These are phyloP conservation scores for Agaricus subrufescens DNA, from an alignment of 768 basidiomycete genomes.

Conservation along the genomic window DNA sequence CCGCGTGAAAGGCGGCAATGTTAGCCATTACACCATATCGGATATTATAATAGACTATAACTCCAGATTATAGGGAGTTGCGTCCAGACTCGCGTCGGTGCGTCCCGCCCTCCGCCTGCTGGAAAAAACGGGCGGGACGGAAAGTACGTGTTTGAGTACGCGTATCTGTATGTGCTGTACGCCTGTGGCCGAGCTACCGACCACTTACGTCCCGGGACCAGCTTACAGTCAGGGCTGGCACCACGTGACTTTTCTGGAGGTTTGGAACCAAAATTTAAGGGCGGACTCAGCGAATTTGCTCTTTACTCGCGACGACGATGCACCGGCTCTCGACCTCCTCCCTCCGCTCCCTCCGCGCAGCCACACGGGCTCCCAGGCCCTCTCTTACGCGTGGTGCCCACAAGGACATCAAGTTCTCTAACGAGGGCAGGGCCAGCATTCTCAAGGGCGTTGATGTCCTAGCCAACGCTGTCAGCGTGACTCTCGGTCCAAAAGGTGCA, in stretches of 20 bases:
- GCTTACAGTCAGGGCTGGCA: conserved; percentile 10
- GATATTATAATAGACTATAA: conserved; percentile 3
- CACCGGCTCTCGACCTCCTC: conserved; percentile 69
- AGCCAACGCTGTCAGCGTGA: conserved; percentile 95
- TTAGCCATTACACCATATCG: conserved; percentile 54
- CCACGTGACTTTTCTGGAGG: conserved; percentile 12
- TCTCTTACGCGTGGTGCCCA: conserved; percentile 66
- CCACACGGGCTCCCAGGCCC: conserved; percentile 51
- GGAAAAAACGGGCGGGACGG: background rate
- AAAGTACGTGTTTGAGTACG: too few relatives aligned
- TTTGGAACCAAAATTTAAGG: background rate
- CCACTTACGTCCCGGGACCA: too few relatives aligned
- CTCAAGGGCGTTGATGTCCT: conserved; percentile 95
- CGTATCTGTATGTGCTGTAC: too few relatives aligned
- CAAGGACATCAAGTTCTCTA: conserved; percentile 97
- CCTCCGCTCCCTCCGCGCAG: conserved; percentile 61
- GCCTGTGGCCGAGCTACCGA: too few relatives aligned
- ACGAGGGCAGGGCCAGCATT: conserved; percentile 91
- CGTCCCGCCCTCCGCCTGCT: too few relatives aligned
- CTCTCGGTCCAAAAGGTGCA: conserved; percentile 91
- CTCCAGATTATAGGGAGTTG: background rate
- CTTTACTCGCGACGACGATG: conserved; percentile 37
- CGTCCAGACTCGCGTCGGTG: too few relatives aligned
- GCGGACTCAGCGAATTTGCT: background rate
- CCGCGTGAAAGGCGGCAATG: conserved; percentile 51